Evolutionary conservation across 257 asterid genomes (phyloP).

Genomic region (Lycium ferocissimum): DNA sequence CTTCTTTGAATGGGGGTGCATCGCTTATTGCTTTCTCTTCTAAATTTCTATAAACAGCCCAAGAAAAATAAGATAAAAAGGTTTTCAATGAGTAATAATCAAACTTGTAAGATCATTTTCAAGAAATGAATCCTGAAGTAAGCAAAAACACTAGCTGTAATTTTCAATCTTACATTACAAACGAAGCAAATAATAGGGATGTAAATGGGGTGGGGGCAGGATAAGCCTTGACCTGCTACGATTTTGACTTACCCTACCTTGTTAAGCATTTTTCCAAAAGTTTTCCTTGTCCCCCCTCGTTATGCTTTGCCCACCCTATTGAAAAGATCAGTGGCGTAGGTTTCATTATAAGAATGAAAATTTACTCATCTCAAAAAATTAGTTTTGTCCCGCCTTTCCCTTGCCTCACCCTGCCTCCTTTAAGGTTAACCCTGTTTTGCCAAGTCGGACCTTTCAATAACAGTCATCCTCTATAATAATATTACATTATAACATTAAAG

Average conservation of each 20-base stretch:
- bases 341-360: neutral
- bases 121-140: neutral
- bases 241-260: too few species aligned
- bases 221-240: too few species aligned
- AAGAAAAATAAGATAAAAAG: neutral
- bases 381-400: neutral
- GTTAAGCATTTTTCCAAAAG: too few species aligned
- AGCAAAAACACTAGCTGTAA: neutral
- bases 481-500: too few species aligned
- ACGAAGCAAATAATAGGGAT: neutral
- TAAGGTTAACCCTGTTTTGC: too few species aligned
- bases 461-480: too few species aligned
- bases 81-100: neutral
- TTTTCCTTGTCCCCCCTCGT: neutral
- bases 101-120: neutral
- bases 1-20: too few species aligned
- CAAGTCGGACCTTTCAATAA: too few species aligned
- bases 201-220: neutral
- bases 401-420: neutral
- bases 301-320: neutral
- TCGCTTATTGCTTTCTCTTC: too few species aligned
- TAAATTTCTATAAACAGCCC: neutral
- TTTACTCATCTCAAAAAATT: neutral
- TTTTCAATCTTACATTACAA: neutral
- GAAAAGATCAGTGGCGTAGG: neutral